Conservation (phyloP, 768 basidiomycete species). For the Rhodosporidiobolus odoratus region DNA sequence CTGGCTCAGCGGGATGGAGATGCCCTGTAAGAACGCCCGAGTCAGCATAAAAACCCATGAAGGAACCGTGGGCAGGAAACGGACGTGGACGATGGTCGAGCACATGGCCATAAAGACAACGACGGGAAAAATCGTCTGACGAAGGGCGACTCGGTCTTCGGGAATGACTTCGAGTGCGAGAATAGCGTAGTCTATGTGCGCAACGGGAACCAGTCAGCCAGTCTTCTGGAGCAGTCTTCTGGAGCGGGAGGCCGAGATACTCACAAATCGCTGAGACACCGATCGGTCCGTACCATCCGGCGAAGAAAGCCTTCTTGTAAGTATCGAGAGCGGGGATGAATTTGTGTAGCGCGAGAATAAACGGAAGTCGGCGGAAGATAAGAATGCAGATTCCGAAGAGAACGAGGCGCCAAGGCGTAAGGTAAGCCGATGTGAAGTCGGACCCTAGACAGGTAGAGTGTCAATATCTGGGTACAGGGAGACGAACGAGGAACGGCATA, state of each 20-base stretch:
- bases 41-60: slow-evolving; percentile 56
- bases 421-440: slow-evolving; percentile 21
- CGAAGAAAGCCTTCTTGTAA: slow-evolving; percentile 44
- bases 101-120: slow-evolving; percentile 48
- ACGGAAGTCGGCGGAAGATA: slow-evolving; percentile 47
- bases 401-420: slow-evolving; percentile 48
- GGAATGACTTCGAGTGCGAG: slow-evolving; percentile 46
- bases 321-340: slow-evolving; percentile 45
- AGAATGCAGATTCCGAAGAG: slow-evolving; percentile 48
- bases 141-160: slow-evolving; percentile 43
- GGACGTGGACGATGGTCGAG: slow-evolving; percentile 46
- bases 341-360: slow-evolving; percentile 44
- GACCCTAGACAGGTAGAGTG: slow-evolving; percentile 43
- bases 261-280: slow-evolving; percentile 24
- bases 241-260: background rate
- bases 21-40: slow-evolving; percentile 21
- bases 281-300: slow-evolving; percentile 45
- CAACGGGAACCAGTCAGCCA: slow-evolving; percentile 9
- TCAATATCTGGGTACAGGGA: background rate
- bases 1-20: slow-evolving; percentile 48
- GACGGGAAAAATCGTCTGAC: slow-evolving; percentile 45
- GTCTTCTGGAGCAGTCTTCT: background rate
- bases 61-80: background rate
- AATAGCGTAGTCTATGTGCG: slow-evolving; percentile 47
- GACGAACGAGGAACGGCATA: background rate